Percentiles rank a stretch among this genome's conserved stretches.
phyloP scores from a whole-genome alignment of 768 basidiomycete genomes.

The Infundibulicybe gibba region DNA sequence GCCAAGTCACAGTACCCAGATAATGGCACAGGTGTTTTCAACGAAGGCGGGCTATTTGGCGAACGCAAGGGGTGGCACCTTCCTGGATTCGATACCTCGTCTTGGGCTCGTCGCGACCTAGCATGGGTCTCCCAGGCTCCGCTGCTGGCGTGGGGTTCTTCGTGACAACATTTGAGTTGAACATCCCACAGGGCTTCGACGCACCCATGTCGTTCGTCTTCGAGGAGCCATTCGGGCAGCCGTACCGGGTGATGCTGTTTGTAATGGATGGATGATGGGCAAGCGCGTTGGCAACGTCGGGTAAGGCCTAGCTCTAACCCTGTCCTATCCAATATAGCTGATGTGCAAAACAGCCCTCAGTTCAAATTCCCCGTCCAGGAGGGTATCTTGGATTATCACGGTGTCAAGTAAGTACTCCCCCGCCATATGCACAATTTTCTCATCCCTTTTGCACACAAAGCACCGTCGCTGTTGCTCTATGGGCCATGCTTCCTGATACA shows the following conservation, averaged over 20 bases:
- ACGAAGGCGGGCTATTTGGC: conserved; percentile 72
- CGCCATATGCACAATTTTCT: neutral
- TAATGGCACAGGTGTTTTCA: conserved; percentile 44
- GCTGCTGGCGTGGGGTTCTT: conserved; percentile 80
- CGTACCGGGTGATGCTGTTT: conserved; percentile 71
- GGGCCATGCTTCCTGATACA: conserved; percentile 54
- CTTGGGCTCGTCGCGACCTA: conserved; percentile 57
- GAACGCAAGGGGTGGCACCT: conserved; percentile 75
- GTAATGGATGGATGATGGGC: conserved; percentile 93
- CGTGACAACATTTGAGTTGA: conserved; percentile 65
- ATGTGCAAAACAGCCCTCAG: conserved; percentile 51
- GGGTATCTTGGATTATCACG: conserved; percentile 73
- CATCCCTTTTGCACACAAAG: conserved; percentile 17
- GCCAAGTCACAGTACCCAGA: no score
- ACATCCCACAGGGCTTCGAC: conserved; percentile 57
- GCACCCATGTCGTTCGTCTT: conserved; percentile 72
- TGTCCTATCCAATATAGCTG: no score
- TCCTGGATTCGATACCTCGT: conserved; percentile 61
- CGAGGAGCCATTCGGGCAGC: conserved; percentile 50
- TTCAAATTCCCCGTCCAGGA: conserved; percentile 80
- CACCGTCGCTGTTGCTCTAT: conserved; percentile 62
- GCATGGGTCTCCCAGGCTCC: conserved; percentile 53
- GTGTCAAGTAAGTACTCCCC: conserved; percentile 52
- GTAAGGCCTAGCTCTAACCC: conserved; percentile 25
- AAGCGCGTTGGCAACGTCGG: conserved; percentile 75